A percentile compares a stretch with the other conserved stretches of the same genome.
These are phyloP conservation scores for Umbelopsis ramanniana DNA, from an alignment of 192 early-diverging fungal species.

Conservation along the genomic window DNA sequence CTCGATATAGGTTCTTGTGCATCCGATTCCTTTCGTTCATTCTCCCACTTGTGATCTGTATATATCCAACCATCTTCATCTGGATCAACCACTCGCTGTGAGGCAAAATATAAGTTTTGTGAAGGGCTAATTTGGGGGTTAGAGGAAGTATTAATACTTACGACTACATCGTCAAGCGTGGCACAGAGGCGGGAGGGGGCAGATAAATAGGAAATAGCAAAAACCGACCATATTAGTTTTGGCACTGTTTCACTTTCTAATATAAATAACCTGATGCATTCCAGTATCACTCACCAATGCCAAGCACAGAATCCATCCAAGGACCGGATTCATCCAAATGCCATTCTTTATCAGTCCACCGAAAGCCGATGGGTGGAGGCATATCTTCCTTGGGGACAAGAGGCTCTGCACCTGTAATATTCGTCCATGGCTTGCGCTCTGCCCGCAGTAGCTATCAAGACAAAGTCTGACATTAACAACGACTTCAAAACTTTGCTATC, in stretches of 20 bases:
- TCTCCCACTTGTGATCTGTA: conserved; percentile 42
- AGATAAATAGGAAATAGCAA: not conserved
- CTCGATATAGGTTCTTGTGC: conserved; percentile 11
- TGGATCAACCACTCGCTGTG: conserved; percentile 29
- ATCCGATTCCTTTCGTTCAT: conserved; percentile 22
- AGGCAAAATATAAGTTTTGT: not conserved
- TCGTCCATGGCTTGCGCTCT: conserved; percentile 40
- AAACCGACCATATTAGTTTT: not conserved
- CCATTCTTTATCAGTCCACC: conserved; percentile 42
- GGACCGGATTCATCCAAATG: conserved; percentile 35
- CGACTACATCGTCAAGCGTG: not conserved
- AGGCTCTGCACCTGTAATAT: conserved; percentile 34
- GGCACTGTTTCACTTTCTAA: not conserved
- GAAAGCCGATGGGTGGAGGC: conserved; percentile 31
- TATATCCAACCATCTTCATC: conserved; percentile 49
- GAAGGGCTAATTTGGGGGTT: not conserved
- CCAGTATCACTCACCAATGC: conserved; percentile 28
- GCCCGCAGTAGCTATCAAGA: conserved; percentile 27
- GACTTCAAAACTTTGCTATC: too few species aligned
- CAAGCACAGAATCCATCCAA: conserved; percentile 40
- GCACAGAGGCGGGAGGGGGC: not conserved
- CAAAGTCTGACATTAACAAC: not conserved
- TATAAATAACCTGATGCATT: not conserved
- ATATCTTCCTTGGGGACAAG: conserved; percentile 34
- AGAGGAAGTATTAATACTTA: not conserved